Percentiles rank a stretch among this genome's conserved stretches.
These are phyloP conservation scores for Dovyalis caffra DNA, from an alignment of 345 rosid species.

Conservation along the genomic window DNA sequence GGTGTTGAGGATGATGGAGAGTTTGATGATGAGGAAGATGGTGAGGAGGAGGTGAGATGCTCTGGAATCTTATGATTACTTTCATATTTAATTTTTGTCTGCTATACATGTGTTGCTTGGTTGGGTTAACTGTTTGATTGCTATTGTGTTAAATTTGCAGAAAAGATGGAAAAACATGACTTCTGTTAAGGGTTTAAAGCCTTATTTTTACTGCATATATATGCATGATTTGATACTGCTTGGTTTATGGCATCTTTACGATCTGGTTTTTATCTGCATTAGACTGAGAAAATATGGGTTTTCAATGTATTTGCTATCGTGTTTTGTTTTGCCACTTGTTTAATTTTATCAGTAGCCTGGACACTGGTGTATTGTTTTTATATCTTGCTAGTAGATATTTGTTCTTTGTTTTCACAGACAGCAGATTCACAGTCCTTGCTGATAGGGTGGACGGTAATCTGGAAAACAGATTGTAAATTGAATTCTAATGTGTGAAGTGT, in stretches of 20 bases:
- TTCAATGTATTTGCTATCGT: neutral
- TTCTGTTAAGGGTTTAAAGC: neutral
- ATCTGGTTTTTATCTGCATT: neutral
- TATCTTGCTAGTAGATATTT: neutral
- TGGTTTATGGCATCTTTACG: neutral
- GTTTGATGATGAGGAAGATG: constrained; percentile 51
- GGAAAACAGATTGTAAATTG: neutral
- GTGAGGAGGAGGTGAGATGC: constrained; percentile 65
- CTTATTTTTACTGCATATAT: neutral
- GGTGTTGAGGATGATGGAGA: constrained; percentile 50
- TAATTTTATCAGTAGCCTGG: neutral
- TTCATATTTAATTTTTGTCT: neutral
- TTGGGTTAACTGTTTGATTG: neutral
- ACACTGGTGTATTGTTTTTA: neutral
- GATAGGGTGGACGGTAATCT: neutral
- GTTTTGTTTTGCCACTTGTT: neutral
- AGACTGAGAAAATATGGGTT: neutral
- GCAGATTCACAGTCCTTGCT: neutral
- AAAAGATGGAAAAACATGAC: neutral
- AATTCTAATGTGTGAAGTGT: neutral
- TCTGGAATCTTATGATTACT: neutral
- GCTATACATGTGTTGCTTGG: neutral
- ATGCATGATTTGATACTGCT: neutral
- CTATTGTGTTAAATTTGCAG: neutral
- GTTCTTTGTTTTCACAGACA: neutral